phyloP scores from a whole-genome alignment of 2,329 filamentous ascomycete species.

The Apiospora saccharicola region DNA sequence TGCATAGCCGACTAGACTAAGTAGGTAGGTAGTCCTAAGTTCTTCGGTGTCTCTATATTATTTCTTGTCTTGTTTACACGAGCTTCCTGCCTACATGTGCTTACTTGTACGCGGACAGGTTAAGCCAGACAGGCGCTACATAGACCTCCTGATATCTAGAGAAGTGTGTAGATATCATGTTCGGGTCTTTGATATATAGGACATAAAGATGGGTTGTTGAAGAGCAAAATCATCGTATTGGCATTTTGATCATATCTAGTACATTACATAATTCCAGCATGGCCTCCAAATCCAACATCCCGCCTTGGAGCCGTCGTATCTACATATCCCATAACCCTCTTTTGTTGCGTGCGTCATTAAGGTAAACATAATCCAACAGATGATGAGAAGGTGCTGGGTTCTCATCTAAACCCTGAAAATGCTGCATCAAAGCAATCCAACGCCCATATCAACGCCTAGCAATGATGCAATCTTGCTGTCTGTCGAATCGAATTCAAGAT shows the following conservation, averaged over 20 bases:
- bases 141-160: neutral
- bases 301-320: slow-evolving; percentile 10
- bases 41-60: neutral
- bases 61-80: neutral
- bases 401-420: slow-evolving; percentile 18
- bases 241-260: slow-evolving; percentile 32
- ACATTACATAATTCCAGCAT: slow-evolving; percentile 27
- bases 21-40: neutral
- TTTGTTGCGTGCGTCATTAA: slow-evolving; percentile 18
- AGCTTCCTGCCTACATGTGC: too few relatives aligned
- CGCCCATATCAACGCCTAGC: slow-evolving; percentile 21
- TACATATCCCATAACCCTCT: slow-evolving; percentile 27
- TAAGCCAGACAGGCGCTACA: neutral
- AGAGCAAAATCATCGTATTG: slow-evolving; percentile 28
- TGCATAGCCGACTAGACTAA: neutral
- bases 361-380: slow-evolving; percentile 13
- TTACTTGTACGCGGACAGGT: neutral
- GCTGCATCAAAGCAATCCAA: slow-evolving; percentile 19
- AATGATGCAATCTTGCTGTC: slow-evolving; percentile 4
- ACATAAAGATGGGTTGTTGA: neutral
- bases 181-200: neutral
- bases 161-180: neutral
- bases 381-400: slow-evolving; percentile 11
- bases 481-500: slow-evolving; percentile 17
- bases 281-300: slow-evolving; percentile 15